phyloP scores from a whole-genome alignment of 2,329 filamentous ascomycete genomes.

The Balansia obtecta region DNA sequence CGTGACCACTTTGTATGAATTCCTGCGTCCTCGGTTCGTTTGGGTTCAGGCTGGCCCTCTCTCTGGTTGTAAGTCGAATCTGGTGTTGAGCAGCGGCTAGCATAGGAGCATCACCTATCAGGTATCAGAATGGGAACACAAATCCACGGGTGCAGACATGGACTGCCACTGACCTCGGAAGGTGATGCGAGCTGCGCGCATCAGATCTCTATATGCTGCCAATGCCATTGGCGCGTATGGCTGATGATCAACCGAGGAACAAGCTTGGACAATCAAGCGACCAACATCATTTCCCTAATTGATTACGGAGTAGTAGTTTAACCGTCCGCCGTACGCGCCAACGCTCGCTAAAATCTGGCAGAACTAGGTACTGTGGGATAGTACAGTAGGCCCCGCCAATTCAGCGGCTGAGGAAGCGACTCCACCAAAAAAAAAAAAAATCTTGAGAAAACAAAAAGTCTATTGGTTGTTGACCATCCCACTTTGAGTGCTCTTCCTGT shows the following conservation, averaged over 20 bases:
- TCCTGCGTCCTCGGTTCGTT: slow-evolving; percentile 46
- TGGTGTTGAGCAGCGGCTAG: slow-evolving; percentile 59
- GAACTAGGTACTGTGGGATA: no score
- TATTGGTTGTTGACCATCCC: background rate
- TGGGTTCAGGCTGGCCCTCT: slow-evolving; percentile 46
- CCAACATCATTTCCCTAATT: background rate
- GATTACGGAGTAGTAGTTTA: slow-evolving; percentile 12
- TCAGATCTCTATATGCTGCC: slow-evolving; percentile 65
- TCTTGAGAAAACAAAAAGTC: slow-evolving; percentile 10
- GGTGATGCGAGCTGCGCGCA: slow-evolving; percentile 70
- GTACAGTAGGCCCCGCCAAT: background rate
- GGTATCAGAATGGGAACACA: background rate
- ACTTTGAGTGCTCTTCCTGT: slow-evolving; percentile 7
- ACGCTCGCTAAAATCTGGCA: no score
- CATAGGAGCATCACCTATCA: slow-evolving; percentile 54
- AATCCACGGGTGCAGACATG: background rate
- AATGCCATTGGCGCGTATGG: slow-evolving; percentile 42
- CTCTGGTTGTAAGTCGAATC: slow-evolving; percentile 63
- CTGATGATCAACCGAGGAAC: background rate
- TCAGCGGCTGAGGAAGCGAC: background rate
- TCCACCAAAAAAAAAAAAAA: slow-evolving; percentile 6
- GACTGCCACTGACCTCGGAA: slow-evolving; percentile 54
- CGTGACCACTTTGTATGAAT: slow-evolving; percentile 66
- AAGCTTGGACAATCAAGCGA: background rate
- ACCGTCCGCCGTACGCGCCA: slow-evolving; percentile 11